Conservation (phyloP, 352 stramenopile genomes). For the Phytophthora quininea region DNA sequence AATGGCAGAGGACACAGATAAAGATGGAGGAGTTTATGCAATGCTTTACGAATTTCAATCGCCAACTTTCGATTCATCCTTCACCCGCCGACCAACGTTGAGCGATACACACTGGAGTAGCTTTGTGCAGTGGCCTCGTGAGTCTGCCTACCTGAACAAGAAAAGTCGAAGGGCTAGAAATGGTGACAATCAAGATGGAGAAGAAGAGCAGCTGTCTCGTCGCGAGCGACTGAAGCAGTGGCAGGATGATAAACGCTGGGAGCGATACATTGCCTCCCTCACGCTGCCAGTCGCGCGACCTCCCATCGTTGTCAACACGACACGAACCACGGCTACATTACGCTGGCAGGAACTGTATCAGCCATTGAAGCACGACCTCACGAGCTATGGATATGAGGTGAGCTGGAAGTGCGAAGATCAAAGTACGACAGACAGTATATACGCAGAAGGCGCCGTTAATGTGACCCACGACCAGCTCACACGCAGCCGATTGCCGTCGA, state of each 20-base stretch:
- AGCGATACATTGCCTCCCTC: constrained; percentile 61
- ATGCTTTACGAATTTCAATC: constrained; percentile 58
- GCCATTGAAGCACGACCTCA: constrained; percentile 60
- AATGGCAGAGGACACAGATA: constrained; percentile 17
- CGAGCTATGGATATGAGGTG: constrained; percentile 70
- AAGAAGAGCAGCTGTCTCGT: constrained; percentile 62
- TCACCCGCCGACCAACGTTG: constrained; percentile 47
- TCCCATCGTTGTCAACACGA: constrained; percentile 64
- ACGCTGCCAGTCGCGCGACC: constrained; percentile 73
- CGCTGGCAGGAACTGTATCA: constrained; percentile 83
- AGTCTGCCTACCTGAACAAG: constrained; percentile 42
- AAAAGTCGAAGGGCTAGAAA: constrained; percentile 42
- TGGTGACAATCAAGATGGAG: constrained; percentile 26
- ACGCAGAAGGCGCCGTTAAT: constrained; percentile 43
- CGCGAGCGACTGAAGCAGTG: constrained; percentile 81
- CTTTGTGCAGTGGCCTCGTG: constrained; percentile 73
- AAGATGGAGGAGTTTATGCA: constrained; percentile 25
- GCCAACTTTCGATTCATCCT: constrained; percentile 61
- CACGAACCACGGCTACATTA: constrained; percentile 53
- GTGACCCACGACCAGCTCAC: constrained; percentile 55
- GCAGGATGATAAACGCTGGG: constrained; percentile 81
- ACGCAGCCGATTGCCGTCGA: constrained; percentile 66
- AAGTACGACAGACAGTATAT: constrained; percentile 1
- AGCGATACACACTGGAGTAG: constrained; percentile 49
- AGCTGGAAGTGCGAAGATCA: constrained; percentile 49